Conservation (phyloP, 441 rosid species). For the Kokia cookei region DNA sequence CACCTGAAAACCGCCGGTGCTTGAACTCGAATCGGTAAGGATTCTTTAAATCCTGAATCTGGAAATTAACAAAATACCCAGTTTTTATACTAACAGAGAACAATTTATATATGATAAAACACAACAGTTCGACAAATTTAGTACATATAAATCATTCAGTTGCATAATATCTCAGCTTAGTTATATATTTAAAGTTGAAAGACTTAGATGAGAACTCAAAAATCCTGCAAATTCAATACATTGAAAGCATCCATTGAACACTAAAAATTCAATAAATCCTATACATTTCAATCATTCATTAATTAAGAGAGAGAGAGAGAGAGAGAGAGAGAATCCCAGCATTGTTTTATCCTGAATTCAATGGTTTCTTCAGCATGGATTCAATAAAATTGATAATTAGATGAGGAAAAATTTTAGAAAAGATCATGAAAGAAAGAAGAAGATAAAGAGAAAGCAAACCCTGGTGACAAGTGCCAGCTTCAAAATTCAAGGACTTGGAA, state of each 20-base stretch:
- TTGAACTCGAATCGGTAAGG: slow-evolving; percentile 45
- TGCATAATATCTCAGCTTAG: background rate
- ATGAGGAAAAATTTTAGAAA: background rate
- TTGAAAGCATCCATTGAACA: background rate
- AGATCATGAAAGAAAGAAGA: background rate
- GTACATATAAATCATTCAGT: background rate
- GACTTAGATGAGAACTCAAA: background rate
- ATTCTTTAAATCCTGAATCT: slow-evolving; percentile 43
- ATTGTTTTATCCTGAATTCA: background rate
- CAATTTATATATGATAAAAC: background rate
- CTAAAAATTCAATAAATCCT: background rate
- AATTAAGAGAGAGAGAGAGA: background rate
- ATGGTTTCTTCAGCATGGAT: background rate
- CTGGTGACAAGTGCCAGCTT: slow-evolving; percentile 41
- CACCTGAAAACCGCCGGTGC: slow-evolving; percentile 48
- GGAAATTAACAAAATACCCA: background rate
- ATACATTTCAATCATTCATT: background rate
- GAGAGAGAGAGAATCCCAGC: background rate
- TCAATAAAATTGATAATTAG: background rate
- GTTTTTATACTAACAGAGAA: background rate
- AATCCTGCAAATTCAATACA: background rate
- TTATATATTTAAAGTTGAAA: too few species aligned
- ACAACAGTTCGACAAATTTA: background rate
- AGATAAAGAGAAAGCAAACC: slow-evolving; percentile 29
- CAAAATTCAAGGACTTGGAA: slow-evolving; percentile 30